phyloP scores from a whole-genome alignment of 352 stramenopile species.

The Thalassiosira livingstoniorum region DNA sequence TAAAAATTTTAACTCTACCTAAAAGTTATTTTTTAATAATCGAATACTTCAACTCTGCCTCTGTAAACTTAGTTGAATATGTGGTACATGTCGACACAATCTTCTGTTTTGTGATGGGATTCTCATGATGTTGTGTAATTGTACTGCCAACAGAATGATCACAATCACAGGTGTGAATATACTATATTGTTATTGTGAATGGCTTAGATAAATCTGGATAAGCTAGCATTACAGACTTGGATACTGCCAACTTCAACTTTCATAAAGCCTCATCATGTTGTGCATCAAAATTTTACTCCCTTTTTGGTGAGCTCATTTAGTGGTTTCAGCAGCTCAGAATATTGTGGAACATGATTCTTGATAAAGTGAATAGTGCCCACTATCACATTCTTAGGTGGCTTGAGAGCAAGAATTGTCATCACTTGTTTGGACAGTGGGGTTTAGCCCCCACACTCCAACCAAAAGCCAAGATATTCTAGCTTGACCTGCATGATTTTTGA shows the following conservation, averaged over 20 bases:
- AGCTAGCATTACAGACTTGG: too few relatives aligned
- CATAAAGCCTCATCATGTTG: too few relatives aligned
- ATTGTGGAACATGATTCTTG: constrained; percentile 34
- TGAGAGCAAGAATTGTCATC: constrained; percentile 29
- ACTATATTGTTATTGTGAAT: too few relatives aligned
- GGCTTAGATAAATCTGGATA: too few relatives aligned
- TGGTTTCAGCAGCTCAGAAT: constrained; percentile 2
- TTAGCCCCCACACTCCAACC: not conserved
- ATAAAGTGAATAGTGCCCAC: constrained; percentile 58
- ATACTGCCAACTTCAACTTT: too few relatives aligned
- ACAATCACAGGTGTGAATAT: too few relatives aligned
- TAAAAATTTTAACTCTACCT: too few relatives aligned
- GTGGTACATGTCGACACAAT: not conserved
- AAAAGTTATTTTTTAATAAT: too few relatives aligned
- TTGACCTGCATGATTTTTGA: not conserved
- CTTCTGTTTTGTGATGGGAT: not conserved
- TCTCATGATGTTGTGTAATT: too few relatives aligned
- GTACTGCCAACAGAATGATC: too few relatives aligned
- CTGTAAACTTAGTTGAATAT: constrained; percentile 26
- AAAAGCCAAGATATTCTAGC: constrained; percentile 25
- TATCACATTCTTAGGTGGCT: constrained; percentile 32
- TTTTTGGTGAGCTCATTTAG: constrained; percentile 15
- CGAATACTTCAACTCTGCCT: too few relatives aligned
- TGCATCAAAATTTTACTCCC: constrained; percentile 14
- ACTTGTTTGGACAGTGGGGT: constrained; percentile 9